Percentiles rank a stretch among this genome's conserved stretches.
Evolutionary conservation across 352 stramenopile species (phyloP).

Genomic region (Globisporangium uncinulatum): DNA sequence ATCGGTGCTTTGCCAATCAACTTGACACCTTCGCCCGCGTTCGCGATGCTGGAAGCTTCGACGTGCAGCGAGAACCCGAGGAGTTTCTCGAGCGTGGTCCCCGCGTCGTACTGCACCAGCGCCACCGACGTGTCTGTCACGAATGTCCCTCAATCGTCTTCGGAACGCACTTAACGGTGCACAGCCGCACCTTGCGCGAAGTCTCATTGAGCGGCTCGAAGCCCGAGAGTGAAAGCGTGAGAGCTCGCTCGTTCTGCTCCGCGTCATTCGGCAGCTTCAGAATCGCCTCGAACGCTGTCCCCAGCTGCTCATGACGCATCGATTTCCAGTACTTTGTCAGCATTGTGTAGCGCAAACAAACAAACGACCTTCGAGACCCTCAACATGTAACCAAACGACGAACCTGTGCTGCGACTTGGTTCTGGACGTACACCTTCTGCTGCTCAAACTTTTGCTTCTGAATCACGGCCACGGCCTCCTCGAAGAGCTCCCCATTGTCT

Average conservation of each 20-base stretch:
- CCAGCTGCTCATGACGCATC: slow-evolving; percentile 18
- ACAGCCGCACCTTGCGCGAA: slow-evolving; percentile 2
- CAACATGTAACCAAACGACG: not conserved
- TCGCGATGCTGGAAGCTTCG: slow-evolving; percentile 50
- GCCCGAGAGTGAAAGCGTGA: slow-evolving; percentile 61
- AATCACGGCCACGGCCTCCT: slow-evolving; percentile 63
- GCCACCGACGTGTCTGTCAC: not conserved
- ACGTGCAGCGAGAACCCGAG: slow-evolving; percentile 74
- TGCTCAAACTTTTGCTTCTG: slow-evolving; percentile 78
- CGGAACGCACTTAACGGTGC: not conserved
- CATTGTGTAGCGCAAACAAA: too few species aligned
- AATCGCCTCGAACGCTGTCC: slow-evolving; percentile 53
- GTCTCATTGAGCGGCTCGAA: slow-evolving; percentile 37
- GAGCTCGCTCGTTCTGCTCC: slow-evolving; percentile 16
- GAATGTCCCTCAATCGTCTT: too few species aligned
- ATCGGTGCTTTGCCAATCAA: slow-evolving; percentile 50
- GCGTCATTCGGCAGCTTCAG: slow-evolving; percentile 40
- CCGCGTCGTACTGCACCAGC: slow-evolving; percentile 21
- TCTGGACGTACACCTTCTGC: slow-evolving; percentile 70
- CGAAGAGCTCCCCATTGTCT: slow-evolving; percentile 65
- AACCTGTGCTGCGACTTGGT: slow-evolving; percentile 55
- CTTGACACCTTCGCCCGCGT: slow-evolving; percentile 71
- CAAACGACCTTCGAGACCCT: too few species aligned
- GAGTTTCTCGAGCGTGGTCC: slow-evolving; percentile 38
- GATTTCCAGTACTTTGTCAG: not conserved